Base-by-base conservation (phyloP, 345 rosid species). In the Ceriops zippeliana region DNA sequence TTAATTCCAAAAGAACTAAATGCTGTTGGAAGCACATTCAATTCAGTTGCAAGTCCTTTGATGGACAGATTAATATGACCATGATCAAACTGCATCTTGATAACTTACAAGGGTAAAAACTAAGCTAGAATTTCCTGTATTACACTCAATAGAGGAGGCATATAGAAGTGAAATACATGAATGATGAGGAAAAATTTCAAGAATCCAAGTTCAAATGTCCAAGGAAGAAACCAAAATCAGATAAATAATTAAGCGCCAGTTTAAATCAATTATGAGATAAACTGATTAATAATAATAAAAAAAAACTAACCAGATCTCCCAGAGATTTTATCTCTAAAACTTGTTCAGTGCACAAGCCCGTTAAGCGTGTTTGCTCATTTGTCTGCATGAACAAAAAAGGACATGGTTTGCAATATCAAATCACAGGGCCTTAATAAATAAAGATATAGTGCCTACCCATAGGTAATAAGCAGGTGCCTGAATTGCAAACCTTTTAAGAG, bases 291-390 rank as follows among this genome's bases (percentile, higher is more conserved):
- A n/a, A 52, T 22, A 19, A 52, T 6, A 54, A 1, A 38, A 61
- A 60, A 53, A 61, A 65, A 75, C 92, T 79, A 76, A 91, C 98
- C 79, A 75, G 70, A 72, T 71, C 56, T 76, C 85, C 78, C 63
- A 93, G 84, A 65, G 82, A 81, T 78, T 86, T 89, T 71, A 93
- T 88, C 76, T 91, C 86, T 30, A n/a, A 81, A 79, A 76, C 75
- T 72, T 89, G 92, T 70, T 82, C 80, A 64, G 86, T 80, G 80
- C 95, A 93, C 71, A 76, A 82, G n/a, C 81, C 78, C 63, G 78
- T 71, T 74, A 91, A 75, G 74, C 68, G 54, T 76, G 79, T 86
- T 72, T 87, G 86, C 79, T 89, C 90, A 74, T 80, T 85, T 70
- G 78, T 83, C 98, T 93, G 79, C 73, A 61, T 70, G 68, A 79